Evolutionary conservation across 495 filamentous ascomycete species (phyloP), one percentile per base, ranked within the genome.

Genomic region (Acidomyces sp.): DNA sequence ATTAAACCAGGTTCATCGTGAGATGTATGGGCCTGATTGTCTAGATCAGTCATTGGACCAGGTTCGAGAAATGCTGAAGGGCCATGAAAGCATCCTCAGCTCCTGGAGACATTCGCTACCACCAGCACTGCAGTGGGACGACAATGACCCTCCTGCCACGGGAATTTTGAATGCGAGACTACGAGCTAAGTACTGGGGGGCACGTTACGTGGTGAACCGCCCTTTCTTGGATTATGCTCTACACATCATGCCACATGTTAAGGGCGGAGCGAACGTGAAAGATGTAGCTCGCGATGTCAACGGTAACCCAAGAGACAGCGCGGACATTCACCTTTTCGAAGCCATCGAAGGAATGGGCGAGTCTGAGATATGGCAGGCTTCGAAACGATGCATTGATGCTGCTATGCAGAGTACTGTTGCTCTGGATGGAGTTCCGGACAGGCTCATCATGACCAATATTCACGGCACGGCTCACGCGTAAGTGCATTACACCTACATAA

Each of bases 401-500:
- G 77, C 90, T 3, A 74, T 90, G n/a, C 60, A 74, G 48, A 94
- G 86, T 56, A 95, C 88, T 1, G 68, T 70, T 42, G 83, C 86
- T 1, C 93, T 96, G 52, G 82, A 94, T 61, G 58, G 61, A 11
- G 53, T 52, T 30, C 31, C 62, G 18, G 68, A 74, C 37, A 73
- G 88, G 4, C 76, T 80, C 19, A 77, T 94, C 23, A 75, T 94
- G 30, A 96, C 88, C 6, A 95, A 94, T 54, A 82, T 94, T 18
- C 92, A 92, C 58, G 87, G 88, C 17, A 96, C 88, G 10, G 80
- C 86, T 47, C 88, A 94, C 69, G 88, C 88, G 86, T 95, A 85
- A 75, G 85, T 74, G 35, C 17, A 26, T 11, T 32, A 13, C 13
- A 20, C 2, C 3, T 26, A 34, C 21, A 3, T 33, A 39, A 22